Conservation (phyloP, 2,329 filamentous ascomycete genomes). For the Pseudocercospora pini-densiflorae region DNA sequence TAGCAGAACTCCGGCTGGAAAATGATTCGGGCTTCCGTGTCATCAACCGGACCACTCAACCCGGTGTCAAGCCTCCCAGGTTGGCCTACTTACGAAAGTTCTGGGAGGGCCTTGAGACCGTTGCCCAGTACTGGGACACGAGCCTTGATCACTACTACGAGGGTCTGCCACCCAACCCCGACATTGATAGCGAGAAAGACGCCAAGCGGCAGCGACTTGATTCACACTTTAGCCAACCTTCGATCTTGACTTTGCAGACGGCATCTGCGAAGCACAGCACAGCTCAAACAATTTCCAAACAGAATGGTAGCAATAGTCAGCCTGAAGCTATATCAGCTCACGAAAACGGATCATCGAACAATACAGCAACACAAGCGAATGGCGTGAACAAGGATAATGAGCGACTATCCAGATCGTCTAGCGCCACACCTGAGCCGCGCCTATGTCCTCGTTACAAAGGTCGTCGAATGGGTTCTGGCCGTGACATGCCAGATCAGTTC, state of each 20-base stretch:
- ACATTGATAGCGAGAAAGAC: constrained; percentile 24
- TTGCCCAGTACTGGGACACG: constrained; percentile 67
- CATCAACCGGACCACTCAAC: constrained; percentile 54
- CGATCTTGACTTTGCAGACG: constrained; percentile 15
- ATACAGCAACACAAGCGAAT: not conserved
- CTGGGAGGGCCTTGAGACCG: constrained; percentile 62
- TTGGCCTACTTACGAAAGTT: constrained; percentile 64
- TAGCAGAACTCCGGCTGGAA: constrained; percentile 57
- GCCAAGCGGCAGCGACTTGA: constrained; percentile 35
- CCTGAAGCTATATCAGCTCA: constrained; percentile 3
- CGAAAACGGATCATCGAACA: constrained; percentile 9
- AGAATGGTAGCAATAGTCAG: not conserved
- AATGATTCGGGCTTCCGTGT: constrained; percentile 64
- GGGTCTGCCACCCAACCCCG: constrained; percentile 28
- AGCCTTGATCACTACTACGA: constrained; percentile 61
- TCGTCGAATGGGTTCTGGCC: constrained; percentile 60
- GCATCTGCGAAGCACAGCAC: not conserved
- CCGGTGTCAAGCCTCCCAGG: constrained; percentile 53
- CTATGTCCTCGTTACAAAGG: constrained; percentile 55
- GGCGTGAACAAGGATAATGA: constrained; percentile 2
- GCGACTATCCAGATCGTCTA: constrained; percentile 9
- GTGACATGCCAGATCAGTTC: constrained; percentile 63
- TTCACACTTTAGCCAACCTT: constrained; percentile 10
- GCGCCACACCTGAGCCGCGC: constrained; percentile 23
- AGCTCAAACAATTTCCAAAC: not conserved